Evolutionary conservation across 257 asterid genomes (phyloP).

Genomic region (Jaltomata sinuosa): DNA sequence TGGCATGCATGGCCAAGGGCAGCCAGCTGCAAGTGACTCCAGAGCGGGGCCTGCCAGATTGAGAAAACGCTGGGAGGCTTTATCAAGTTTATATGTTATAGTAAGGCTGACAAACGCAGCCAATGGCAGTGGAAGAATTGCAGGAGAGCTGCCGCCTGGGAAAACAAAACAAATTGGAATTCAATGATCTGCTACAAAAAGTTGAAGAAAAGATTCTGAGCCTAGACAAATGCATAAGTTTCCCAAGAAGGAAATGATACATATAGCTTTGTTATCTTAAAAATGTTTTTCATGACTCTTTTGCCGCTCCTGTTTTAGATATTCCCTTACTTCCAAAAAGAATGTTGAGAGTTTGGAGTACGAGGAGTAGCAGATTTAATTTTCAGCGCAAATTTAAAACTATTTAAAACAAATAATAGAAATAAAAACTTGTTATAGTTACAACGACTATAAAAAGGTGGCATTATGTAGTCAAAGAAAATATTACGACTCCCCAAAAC

Average conservation of each 20-base stretch:
- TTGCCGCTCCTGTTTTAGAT: background rate
- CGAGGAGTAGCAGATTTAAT: background rate
- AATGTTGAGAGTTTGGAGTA: background rate
- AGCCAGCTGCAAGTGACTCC: conserved; percentile 96
- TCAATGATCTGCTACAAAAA: background rate
- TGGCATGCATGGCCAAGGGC: conserved; percentile 99
- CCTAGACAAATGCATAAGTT: background rate
- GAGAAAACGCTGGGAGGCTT: conserved; percentile 86
- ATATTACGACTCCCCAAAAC: background rate
- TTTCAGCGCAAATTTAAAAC: background rate
- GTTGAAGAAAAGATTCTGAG: background rate
- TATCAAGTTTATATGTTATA: conserved; percentile 91
- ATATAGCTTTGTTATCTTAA: background rate
- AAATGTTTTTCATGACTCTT: background rate
- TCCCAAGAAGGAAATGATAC: background rate
- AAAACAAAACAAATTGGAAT: conserved; percentile 5
- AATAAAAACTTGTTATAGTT: background rate
- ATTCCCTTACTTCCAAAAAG: background rate
- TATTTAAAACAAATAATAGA: background rate
- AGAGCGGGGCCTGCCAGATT: conserved; percentile 95
- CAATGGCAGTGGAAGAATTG: conserved; percentile 86
- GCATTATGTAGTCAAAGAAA: background rate
- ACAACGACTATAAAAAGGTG: background rate
- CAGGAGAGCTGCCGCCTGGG: conserved; percentile 80
- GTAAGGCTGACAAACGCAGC: conserved; percentile 99